A percentile compares a stretch with the other conserved stretches of the same genome.
Conservation (phyloP, 495 filamentous ascomycete genomes). For the Penicillium simplicissimum region DNA sequence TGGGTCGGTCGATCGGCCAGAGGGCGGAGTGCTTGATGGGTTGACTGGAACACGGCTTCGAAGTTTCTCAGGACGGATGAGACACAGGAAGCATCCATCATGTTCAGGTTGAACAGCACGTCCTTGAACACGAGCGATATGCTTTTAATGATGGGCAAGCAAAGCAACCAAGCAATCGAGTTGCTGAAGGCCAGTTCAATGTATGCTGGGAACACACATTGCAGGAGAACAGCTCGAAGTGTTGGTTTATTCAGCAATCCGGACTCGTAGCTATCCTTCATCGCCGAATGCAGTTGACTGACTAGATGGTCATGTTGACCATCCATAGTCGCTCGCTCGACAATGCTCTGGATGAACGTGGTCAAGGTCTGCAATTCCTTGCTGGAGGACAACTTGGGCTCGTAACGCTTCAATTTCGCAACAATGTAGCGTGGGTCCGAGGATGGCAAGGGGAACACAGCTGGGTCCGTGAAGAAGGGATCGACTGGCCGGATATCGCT, state of each 20-base stretch:
- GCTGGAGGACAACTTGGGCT: slow-evolving; percentile 53
- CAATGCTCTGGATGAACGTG: slow-evolving; percentile 63
- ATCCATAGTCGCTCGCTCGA: slow-evolving; percentile 62
- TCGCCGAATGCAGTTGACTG: slow-evolving; percentile 57
- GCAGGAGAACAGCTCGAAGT: slow-evolving; percentile 58
- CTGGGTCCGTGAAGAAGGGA: slow-evolving; percentile 66
- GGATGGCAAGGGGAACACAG: slow-evolving; percentile 64
- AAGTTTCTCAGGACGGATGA: slow-evolving; percentile 47
- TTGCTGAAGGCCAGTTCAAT: slow-evolving; percentile 52
- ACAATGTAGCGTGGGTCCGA: slow-evolving; percentile 69
- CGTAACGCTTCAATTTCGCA: slow-evolving; percentile 64
- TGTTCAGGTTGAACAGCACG: slow-evolving; percentile 52
- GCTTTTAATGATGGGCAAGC: slow-evolving; percentile 56
- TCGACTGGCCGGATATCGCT: slow-evolving; percentile 63
- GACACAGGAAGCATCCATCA: slow-evolving; percentile 45
- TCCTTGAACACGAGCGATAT: slow-evolving; percentile 44
- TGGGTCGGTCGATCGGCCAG: slow-evolving; percentile 33
- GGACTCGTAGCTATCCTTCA: slow-evolving; percentile 51
- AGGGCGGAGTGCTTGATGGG: slow-evolving; percentile 37
- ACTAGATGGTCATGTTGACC: slow-evolving; percentile 60
- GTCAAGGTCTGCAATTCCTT: slow-evolving; percentile 58
- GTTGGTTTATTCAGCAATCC: slow-evolving; percentile 46
- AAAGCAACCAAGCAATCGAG: slow-evolving; percentile 59
- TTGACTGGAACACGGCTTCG: slow-evolving; percentile 42
- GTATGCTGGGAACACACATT: slow-evolving; percentile 66